A percentile compares a stretch with the other conserved stretches of the same genome.
These are phyloP conservation scores for Glycine tomentella DNA, from an alignment of 306 rosid species.

Conservation along the genomic window DNA sequence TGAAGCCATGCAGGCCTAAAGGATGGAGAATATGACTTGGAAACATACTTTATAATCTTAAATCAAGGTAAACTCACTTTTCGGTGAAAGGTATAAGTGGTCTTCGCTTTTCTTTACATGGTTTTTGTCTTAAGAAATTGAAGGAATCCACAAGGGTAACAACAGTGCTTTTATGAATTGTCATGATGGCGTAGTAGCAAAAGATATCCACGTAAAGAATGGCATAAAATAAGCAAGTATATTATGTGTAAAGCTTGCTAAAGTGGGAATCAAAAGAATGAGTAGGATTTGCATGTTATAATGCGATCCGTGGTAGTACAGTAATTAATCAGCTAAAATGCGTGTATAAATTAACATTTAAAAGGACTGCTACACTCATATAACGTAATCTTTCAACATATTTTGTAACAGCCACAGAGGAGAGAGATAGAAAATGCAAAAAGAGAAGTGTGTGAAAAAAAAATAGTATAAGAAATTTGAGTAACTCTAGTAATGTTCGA, in stretches of 20 bases:
- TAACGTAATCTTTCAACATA: background rate
- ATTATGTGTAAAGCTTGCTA: constrained; percentile 67
- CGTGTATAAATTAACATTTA: constrained; percentile 12
- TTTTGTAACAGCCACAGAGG: background rate
- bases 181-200: constrained; percentile 64
- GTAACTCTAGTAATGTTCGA: background rate
- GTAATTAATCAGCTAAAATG: constrained; percentile 31
- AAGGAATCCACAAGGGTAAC: constrained; percentile 64
- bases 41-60: constrained; percentile 60
- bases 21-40: constrained; percentile 52
- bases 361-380: background rate
- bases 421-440: background rate
- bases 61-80: constrained; percentile 83
- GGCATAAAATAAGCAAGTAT: constrained; percentile 51
- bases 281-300: constrained; percentile 57
- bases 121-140: constrained; percentile 57
- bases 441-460: background rate
- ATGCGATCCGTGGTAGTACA: constrained; percentile 47
- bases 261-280: constrained; percentile 57
- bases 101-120: constrained; percentile 40
- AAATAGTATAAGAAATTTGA: background rate
- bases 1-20: constrained; percentile 66
- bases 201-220: constrained; percentile 57
- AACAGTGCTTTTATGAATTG: constrained; percentile 76
- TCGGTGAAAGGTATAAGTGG: constrained; percentile 82